Evolutionary conservation across 345 rosid species (phyloP).

Genomic region (Syzygium jambos): DNA sequence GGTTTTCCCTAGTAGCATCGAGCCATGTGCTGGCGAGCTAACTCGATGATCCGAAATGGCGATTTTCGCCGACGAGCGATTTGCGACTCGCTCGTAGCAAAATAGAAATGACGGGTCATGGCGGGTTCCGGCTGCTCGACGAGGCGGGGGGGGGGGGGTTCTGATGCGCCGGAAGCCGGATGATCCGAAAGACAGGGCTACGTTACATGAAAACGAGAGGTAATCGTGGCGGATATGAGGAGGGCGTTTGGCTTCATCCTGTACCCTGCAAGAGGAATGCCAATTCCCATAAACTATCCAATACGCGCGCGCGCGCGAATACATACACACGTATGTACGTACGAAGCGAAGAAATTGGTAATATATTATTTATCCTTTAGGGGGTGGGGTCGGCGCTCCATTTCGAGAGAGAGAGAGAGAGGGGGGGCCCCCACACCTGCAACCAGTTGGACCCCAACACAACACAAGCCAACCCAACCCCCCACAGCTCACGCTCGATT

Average conservation of each 20-base stretch:
- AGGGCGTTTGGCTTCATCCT: neutral
- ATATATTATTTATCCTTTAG: neutral
- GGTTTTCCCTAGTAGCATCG: neutral
- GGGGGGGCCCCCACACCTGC: neutral
- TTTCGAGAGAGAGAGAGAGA: neutral
- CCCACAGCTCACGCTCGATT: neutral
- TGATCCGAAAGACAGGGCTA: neutral
- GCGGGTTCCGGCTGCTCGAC: too few species aligned
- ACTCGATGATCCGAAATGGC: neutral
- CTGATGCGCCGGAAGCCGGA: neutral
- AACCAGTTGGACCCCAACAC: conserved; percentile 4
- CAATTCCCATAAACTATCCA: too few species aligned
- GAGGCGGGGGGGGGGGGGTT: too few species aligned
- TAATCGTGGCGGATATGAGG: neutral
- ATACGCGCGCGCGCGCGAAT: neutral
- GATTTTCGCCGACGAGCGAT: neutral
- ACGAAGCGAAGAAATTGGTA: neutral
- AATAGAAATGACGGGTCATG: fast-evolving
- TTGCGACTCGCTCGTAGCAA: too few species aligned
- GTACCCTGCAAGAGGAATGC: neutral
- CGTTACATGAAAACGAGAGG: neutral
- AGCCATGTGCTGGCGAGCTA: neutral
- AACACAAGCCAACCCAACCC: neutral
- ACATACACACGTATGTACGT: neutral
- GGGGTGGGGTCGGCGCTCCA: neutral